Base-by-base conservation (phyloP, 192 early-diverging fungal species). In the Coemansia sp. region DNA sequence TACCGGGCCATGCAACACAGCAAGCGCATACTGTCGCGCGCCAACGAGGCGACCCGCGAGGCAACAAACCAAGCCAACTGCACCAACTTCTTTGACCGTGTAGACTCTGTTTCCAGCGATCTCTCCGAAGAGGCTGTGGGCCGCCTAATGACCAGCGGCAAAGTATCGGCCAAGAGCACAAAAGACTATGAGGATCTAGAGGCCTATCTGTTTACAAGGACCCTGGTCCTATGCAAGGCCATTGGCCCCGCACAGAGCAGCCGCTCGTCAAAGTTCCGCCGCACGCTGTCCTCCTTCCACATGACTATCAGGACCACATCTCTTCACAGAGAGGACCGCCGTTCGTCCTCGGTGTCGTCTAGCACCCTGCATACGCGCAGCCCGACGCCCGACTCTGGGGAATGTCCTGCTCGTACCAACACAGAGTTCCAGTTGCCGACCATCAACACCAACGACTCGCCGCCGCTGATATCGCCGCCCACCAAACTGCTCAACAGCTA, bases 41-140 rank as follows among this genome's bases (percentile, higher is more conserved):
- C 79, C 18, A 82, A 82, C 67, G 79, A 82, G 65, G 67, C 69
- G 16, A 72, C 79, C 0, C 62, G 79, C 20, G 79, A 82, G 65
- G 69, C 70, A 0, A 33, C 57, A 2, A 82, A 82, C 35, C 63
- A 82, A 39, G 43, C 26, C 5, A 61, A 66, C 26, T 23, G 62
- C 34, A 59, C 43, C 2, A 61, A 70, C 43, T 82, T 82, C 48
- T 70, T 64, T 35, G 70, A 67, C 8, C 73, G 79, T 50, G 24
- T 82, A 23, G 79, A 63, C 24, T 3, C 35, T 16, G 34, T 36
- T 8, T 1, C 56, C 56, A 18, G n/a, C 9, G 34, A 58, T n/a
- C 33, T 58, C 18, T 58, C 56, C 26, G 56, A 58, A 16, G 34
- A 35, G 8, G 7, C 56, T 1, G n/a, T 72, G 10, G 73, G 73